Evolutionary conservation across 1,284 basidiomycete genomes (phyloP).

Genomic region (Clitocybe nebularis): DNA sequence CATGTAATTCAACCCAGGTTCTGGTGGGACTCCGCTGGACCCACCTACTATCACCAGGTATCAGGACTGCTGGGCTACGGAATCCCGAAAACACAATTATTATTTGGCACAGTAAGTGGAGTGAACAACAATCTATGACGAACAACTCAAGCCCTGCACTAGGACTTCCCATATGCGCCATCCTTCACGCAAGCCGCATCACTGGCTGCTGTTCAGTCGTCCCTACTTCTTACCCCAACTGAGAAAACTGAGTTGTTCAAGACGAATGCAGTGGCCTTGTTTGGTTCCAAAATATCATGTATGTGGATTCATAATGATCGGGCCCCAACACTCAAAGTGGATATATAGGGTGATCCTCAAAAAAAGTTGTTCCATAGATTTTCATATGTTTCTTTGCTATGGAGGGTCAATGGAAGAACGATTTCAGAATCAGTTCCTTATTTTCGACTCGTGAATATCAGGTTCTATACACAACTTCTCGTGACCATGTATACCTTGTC

Average conservation of each 20-base stretch:
- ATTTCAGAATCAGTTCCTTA: too few relatives aligned
- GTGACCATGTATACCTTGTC: too few relatives aligned
- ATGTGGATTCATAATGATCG: too few relatives aligned
- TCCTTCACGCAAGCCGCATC: slow-evolving; percentile 21
- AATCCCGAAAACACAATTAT: slow-evolving; percentile 26
- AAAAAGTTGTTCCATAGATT: too few relatives aligned
- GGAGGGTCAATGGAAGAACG: too few relatives aligned
- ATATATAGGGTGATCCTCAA: too few relatives aligned
- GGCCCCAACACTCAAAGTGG: too few relatives aligned
- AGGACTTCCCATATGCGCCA: slow-evolving; percentile 28
- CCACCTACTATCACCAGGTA: slow-evolving; percentile 31
- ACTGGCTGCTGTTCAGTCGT: slow-evolving; percentile 21
- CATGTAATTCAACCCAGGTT: slow-evolving; percentile 20
- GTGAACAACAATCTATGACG: too few relatives aligned
- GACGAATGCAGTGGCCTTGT: slow-evolving; percentile 20
- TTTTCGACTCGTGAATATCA: too few relatives aligned
- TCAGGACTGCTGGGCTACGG: slow-evolving; percentile 26
- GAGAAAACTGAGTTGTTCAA: slow-evolving; percentile 23
- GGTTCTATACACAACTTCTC: too few relatives aligned
- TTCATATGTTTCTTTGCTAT: too few relatives aligned
- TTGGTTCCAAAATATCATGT: slow-evolving; percentile 17
- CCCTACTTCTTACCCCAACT: slow-evolving; percentile 18
- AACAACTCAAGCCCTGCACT: not conserved
- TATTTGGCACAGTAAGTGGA: slow-evolving; percentile 31
- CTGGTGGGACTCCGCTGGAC: slow-evolving; percentile 35